phyloP scores from a whole-genome alignment of 2,329 filamentous ascomycete species.

The Tolypocladium endophyticum region DNA sequence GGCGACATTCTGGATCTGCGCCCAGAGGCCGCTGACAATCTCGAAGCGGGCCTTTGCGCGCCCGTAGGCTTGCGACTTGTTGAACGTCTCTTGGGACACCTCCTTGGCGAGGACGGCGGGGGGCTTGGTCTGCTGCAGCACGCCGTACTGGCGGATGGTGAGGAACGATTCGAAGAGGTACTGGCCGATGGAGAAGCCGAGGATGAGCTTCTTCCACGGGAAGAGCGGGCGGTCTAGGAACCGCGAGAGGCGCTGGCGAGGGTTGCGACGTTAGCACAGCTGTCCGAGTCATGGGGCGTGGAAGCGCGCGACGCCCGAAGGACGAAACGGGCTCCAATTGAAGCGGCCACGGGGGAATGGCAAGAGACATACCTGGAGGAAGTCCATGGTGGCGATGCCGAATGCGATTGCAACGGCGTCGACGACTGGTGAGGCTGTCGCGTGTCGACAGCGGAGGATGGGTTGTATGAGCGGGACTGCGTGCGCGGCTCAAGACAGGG shows the following conservation, averaged over 20 bases:
- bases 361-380: slow-evolving; percentile 28
- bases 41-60: slow-evolving; percentile 89
- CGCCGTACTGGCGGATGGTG: slow-evolving; percentile 78
- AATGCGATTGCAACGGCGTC: background rate
- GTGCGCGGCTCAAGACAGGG: background rate
- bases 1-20: slow-evolving; percentile 77
- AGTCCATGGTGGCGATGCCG: slow-evolving; percentile 27
- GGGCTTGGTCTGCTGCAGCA: slow-evolving; percentile 68
- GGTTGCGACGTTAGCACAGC: background rate
- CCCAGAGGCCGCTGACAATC: slow-evolving; percentile 70
- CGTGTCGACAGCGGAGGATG: background rate
- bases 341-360: background rate
- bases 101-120: slow-evolving; percentile 84
- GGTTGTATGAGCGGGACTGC: background rate
- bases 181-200: slow-evolving; percentile 88
- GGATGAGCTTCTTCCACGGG: slow-evolving; percentile 94
- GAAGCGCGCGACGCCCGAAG: background rate
- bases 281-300: background rate
- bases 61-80: slow-evolving; percentile 93
- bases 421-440: background rate
- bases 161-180: slow-evolving; percentile 86
- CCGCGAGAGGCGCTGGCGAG: slow-evolving; percentile 59
- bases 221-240: slow-evolving; percentile 86
- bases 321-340: slow-evolving; percentile 7
- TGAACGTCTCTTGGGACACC: slow-evolving; percentile 80